Evolutionary conservation across 352 stramenopile species (phyloP), one percentile per base, ranked within the genome.

Genomic region (Phytophthora multivora): DNA sequence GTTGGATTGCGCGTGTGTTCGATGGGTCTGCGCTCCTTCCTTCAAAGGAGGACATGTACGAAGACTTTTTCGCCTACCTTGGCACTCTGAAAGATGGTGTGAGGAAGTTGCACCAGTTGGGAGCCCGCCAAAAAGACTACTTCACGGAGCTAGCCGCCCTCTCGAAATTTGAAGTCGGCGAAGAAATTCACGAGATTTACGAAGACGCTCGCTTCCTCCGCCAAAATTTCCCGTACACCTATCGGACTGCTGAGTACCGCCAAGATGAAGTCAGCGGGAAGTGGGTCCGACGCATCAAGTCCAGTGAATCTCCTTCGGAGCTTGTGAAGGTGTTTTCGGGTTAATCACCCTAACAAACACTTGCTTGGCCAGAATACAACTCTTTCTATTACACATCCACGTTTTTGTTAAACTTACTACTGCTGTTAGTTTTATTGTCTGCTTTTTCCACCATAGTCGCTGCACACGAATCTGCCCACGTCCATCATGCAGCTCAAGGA

Each of bases 51-150:
- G 66, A 80, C 13, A 92, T 94, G 85, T 90, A 90, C 43, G 65
- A 76, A 9, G 68, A 84, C 30, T 87, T 91, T 31, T 75, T 77
- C 16, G 60, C 73, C 0, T 74, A 87, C 30, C 33, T 89, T 0
- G 36, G 58, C 12, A 54, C 71, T 50, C 63, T 89, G 4, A 62
- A 77, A 19, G 75, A 77, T 21, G 60, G 74, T 0, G 42, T 87
- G 54, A 73, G 73, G 39, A 89, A 91, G 62, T 58, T 94, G n/a
- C 85, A 94, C 47, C 72, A 87, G 52, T 69, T 94, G 15, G 85
- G 83, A 40, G 36, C 46, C 35, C 69, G 58, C 23, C 78, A 88
- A 41, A 76, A 69, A 31, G 50, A 74, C 28, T 85, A 88, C 56
- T 88, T 88, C 41, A 73, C 62, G 78, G 77, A 87, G 16, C 57